Conservation (phyloP, 805 yeast species). For the Cyberlindnera americana region DNA sequence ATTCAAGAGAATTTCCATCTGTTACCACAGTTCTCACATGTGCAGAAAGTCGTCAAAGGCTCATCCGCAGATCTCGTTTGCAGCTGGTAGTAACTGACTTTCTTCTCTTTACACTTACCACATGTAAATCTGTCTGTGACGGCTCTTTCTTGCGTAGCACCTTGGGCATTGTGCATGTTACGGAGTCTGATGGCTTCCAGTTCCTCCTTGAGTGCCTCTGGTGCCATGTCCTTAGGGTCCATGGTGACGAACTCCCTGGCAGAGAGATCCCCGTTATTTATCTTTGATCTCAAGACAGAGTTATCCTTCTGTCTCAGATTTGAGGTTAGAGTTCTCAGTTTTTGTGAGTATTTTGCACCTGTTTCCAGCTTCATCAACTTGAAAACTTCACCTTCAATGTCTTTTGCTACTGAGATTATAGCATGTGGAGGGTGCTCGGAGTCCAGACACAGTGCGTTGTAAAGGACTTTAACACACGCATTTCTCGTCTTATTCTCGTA, state of each 20-base stretch:
- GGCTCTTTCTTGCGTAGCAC: slow-evolving; percentile 94
- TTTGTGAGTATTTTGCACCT: slow-evolving; percentile 60
- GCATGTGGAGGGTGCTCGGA: slow-evolving; percentile 58
- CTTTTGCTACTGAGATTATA: slow-evolving; percentile 60
- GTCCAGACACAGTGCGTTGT: slow-evolving; percentile 86
- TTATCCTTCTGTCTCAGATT: slow-evolving; percentile 87
- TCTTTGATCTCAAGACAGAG: slow-evolving; percentile 72
- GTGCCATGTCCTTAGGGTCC: slow-evolving; percentile 95
- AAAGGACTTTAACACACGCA: slow-evolving; percentile 76
- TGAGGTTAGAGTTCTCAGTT: slow-evolving; percentile 81
- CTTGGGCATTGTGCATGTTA: slow-evolving; percentile 94
- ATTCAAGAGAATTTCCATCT: slow-evolving; percentile 94
- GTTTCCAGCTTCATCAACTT: slow-evolving; percentile 54
- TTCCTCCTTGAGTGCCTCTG: slow-evolving; percentile 82
- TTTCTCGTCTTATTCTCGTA: slow-evolving; percentile 81
- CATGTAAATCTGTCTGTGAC: slow-evolving; percentile 95
- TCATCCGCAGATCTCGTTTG: slow-evolving; percentile 99
- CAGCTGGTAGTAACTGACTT: slow-evolving; percentile 95
- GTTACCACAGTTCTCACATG: slow-evolving; percentile 96
- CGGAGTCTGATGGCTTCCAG: slow-evolving; percentile 81
- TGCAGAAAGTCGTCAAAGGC: slow-evolving; percentile 96
- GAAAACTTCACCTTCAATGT: slow-evolving; percentile 72
- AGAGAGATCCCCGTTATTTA: slow-evolving; percentile 62
- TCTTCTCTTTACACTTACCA: slow-evolving; percentile 96
- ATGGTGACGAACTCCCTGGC: slow-evolving; percentile 68